Base-by-base conservation (phyloP, 2,329 filamentous ascomycete genomes). In the Paecilomyces sp. region DNA sequence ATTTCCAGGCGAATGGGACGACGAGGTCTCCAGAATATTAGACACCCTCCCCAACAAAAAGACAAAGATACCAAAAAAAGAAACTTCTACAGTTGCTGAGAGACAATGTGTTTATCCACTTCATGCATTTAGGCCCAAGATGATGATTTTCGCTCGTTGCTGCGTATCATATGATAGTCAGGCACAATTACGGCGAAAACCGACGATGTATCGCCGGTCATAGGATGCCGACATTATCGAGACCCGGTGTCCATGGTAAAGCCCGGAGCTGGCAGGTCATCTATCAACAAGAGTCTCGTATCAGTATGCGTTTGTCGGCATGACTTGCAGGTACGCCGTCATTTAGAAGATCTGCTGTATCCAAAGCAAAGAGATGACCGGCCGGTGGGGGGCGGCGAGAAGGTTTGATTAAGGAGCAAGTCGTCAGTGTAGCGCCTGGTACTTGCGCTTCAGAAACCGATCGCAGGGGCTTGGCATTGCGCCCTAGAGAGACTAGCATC, bases 381-480 rank as follows among this genome's bases (percentile, higher is more conserved):
- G 50, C 18, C 18, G 22, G 51, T 53, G 55, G 54, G 24, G 41
- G n/a, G 55, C 51, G 25, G 22, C 28, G 57, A 41, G 57, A 73
- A 72, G 70, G 72, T 74, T 74, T 74, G 61, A 74, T 74, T 72
- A 74, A 73, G 72, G 72, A 71, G 72, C 68, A 65, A 66, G 68
- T 65, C 63, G 55, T 67, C 64, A 61, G 64, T 57, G 64, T 73
- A 73, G 71, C 62, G 69, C 63, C 72, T 66, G 41, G 41, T 47
- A 47, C 41, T 67, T 65, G 64, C 66, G 57, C 61, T 30, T 53
- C 51, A 53, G 25, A 53, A 53, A 53, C 22, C 51, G 28, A 25
- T 53, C 28, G 7, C 51, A 25, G 11, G 52, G 57, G 57, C 70
- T 70, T 70, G 68, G 69, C 68, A 59, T 28, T 60, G 61, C 51